These are phyloP conservation scores for Coemansia sp. DNA, from an alignment of 192 early-diverging fungal genomes.

Conservation along the genomic window DNA sequence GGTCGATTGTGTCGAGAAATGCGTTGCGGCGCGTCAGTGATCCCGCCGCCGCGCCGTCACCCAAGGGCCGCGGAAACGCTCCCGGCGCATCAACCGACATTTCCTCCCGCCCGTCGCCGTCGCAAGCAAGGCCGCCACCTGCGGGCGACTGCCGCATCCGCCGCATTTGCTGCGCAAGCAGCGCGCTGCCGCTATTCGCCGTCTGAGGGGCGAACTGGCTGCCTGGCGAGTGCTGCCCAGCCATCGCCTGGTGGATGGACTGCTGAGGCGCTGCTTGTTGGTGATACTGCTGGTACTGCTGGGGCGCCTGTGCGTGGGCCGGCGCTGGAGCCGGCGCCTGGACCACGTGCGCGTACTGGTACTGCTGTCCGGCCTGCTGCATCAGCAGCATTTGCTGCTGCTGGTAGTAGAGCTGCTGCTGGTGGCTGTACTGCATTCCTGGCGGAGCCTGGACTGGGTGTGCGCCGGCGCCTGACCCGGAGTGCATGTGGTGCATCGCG, in stretches of 20 bases:
- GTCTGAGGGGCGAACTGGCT: slow-evolving; percentile 9
- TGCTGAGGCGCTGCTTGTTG: slow-evolving; percentile 11
- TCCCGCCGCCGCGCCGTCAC: slow-evolving; percentile 14
- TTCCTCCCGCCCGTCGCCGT: slow-evolving; percentile 3
- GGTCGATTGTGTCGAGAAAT: slow-evolving; percentile 47
- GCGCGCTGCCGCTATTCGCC: slow-evolving; percentile 13
- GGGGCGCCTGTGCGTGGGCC: slow-evolving; percentile 20
- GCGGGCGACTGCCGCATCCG: slow-evolving; percentile 20
- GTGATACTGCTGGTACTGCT: slow-evolving; percentile 12
- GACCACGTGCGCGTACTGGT: slow-evolving; percentile 28
- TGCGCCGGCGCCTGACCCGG: slow-evolving; percentile 12
- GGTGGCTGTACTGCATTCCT: slow-evolving; percentile 10
- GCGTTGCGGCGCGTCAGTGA: slow-evolving; percentile 47
- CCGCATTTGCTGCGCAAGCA: slow-evolving; percentile 38
- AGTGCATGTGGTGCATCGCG: slow-evolving; percentile 46
- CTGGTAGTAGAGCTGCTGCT: slow-evolving; percentile 5
- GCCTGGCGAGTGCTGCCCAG: slow-evolving; percentile 10
- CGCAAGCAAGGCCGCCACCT: neutral
- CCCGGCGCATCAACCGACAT: slow-evolving; percentile 9
- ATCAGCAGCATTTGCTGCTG: slow-evolving; percentile 8
- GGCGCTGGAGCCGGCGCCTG: slow-evolving; percentile 5
- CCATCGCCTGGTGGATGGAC: slow-evolving; percentile 38
- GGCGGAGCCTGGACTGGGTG: slow-evolving; percentile 6
- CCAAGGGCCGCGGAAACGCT: slow-evolving; percentile 3
- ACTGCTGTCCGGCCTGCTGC: slow-evolving; percentile 6